phyloP scores from a whole-genome alignment of 1,284 basidiomycete genomes.

The Mycosarcoma maydis region DNA sequence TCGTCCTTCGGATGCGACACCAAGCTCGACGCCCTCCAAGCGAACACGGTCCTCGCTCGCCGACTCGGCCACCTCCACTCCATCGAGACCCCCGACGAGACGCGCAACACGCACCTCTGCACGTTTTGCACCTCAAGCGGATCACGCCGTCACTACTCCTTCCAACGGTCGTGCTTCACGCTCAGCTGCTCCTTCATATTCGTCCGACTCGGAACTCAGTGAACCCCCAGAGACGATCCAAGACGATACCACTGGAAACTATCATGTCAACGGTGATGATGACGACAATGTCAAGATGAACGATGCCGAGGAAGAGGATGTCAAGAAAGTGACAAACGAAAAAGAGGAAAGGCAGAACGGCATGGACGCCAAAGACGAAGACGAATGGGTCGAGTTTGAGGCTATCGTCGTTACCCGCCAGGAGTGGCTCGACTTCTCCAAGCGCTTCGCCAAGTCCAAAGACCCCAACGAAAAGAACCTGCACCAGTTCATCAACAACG shows the following conservation, averaged over 20 bases:
- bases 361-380: conserved; percentile 53
- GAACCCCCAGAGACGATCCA: conserved; percentile 51
- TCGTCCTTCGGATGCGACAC: conserved; percentile 66
- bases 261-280: conserved; percentile 5
- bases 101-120: conserved; percentile 41
- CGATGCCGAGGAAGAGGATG: conserved; percentile 33
- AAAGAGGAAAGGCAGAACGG: conserved; percentile 40
- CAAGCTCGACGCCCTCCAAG: conserved; percentile 33
- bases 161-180: conserved; percentile 15
- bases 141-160: conserved; percentile 18
- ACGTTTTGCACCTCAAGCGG: conserved; percentile 30
- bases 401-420: conserved; percentile 77
- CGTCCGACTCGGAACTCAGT: conserved; percentile 59
- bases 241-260: conserved; percentile 7
- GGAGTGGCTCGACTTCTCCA: conserved; percentile 76
- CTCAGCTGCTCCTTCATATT: conserved; percentile 15
- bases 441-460: conserved; percentile 77
- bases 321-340: background rate
- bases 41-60: conserved; percentile 30
- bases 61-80: conserved; percentile 29
- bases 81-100: conserved; percentile 28
- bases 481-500: conserved; percentile 75
- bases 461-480: conserved; percentile 82
- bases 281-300: conserved; percentile 24
- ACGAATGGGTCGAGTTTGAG: conserved; percentile 66